Evolutionary conservation across 352 stramenopile genomes (phyloP).

Genomic region (Elongisporangium senticosum): DNA sequence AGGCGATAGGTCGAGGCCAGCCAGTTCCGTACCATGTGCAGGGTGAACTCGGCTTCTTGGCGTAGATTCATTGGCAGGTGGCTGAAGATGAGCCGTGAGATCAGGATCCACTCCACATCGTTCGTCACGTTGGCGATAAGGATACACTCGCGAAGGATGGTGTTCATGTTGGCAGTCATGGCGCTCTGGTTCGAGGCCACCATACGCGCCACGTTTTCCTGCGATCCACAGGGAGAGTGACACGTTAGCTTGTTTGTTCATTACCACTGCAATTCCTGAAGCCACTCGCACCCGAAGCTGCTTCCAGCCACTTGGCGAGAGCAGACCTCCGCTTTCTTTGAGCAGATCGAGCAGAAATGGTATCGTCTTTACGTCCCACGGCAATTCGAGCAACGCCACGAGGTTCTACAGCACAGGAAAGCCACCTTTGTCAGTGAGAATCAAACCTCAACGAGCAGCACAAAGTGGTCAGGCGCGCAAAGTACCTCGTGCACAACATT

Average conservation of each 20-base stretch:
- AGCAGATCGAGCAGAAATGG: slow-evolving; percentile 55
- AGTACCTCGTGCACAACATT: slow-evolving; percentile 23
- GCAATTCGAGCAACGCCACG: slow-evolving; percentile 59
- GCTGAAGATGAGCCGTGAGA: slow-evolving; percentile 42
- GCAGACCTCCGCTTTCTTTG: slow-evolving; percentile 36
- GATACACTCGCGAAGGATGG: slow-evolving; percentile 58
- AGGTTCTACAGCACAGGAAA: slow-evolving; percentile 24
- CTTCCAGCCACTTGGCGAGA: slow-evolving; percentile 40
- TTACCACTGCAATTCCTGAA: background rate
- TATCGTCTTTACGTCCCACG: slow-evolving; percentile 48
- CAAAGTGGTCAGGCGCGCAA: background rate
- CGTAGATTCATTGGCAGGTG: slow-evolving; percentile 45
- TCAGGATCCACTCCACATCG: slow-evolving; percentile 40
- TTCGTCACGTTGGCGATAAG: slow-evolving; percentile 37
- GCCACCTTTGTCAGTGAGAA: background rate
- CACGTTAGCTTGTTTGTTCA: background rate
- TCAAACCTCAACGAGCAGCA: background rate
- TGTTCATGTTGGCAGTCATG: slow-evolving; percentile 48
- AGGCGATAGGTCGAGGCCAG: background rate
- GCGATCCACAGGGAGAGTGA: background rate
- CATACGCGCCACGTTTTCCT: slow-evolving; percentile 48
- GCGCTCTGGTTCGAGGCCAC: slow-evolving; percentile 26
- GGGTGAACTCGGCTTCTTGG: slow-evolving; percentile 70
- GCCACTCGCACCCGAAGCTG: slow-evolving; percentile 36
- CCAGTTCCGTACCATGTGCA: slow-evolving; percentile 54